phyloP scores from a whole-genome alignment of 1,284 basidiomycete genomes.

The Moniliophthora roreri region DNA sequence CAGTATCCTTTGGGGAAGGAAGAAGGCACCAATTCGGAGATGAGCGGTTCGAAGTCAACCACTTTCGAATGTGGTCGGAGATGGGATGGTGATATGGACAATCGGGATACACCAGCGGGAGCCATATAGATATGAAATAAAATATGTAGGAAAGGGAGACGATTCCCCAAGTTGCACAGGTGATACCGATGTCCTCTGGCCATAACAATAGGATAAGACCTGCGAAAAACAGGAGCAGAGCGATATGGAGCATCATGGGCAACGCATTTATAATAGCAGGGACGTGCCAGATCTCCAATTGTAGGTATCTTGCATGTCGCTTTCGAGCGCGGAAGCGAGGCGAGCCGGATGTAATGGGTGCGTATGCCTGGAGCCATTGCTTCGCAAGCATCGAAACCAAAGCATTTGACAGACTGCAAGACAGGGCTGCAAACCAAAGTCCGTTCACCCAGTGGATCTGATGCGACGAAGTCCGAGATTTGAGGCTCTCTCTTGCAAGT shows the following conservation, averaged over 20 bases:
- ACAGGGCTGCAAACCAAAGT: conserved; percentile 41
- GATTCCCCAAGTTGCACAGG: conserved; percentile 32
- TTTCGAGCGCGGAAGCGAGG: conserved; percentile 34
- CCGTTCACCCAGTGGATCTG: conserved; percentile 40
- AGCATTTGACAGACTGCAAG: conserved; percentile 39
- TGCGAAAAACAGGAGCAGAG: conserved; percentile 43
- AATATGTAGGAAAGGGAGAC: conserved; percentile 35
- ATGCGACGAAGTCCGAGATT: neutral
- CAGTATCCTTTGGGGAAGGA: conserved; percentile 1
- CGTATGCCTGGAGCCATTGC: conserved; percentile 43
- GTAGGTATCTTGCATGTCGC: conserved; percentile 34
- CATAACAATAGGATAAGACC: conserved; percentile 40
- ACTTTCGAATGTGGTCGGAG: conserved; percentile 30
- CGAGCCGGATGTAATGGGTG: conserved; percentile 29
- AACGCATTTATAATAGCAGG: conserved; percentile 33
- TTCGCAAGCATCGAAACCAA: conserved; percentile 43
- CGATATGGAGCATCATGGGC: conserved; percentile 41
- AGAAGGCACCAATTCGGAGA: conserved; percentile 2
- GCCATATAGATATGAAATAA: conserved; percentile 35
- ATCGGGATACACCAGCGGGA: conserved; percentile 38
- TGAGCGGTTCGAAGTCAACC: neutral
- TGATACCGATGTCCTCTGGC: conserved; percentile 33
- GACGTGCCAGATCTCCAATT: conserved; percentile 42
- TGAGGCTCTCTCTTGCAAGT: neutral
- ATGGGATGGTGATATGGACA: conserved; percentile 44